Conservation (phyloP, 768 basidiomycete species). For the Mycena albidolilacea region DNA sequence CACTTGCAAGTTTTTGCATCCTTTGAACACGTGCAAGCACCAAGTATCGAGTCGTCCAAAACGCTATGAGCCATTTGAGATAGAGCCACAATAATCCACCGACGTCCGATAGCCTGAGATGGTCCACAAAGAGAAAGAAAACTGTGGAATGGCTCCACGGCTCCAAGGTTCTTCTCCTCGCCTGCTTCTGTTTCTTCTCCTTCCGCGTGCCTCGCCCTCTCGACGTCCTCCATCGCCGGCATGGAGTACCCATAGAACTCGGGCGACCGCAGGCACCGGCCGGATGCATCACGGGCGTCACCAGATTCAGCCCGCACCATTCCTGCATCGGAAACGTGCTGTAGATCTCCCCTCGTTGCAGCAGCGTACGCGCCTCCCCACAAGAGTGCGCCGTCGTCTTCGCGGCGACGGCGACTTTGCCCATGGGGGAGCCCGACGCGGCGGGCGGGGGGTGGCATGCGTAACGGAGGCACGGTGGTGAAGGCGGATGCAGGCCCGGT, state of each 20-base stretch:
- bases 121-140: too few relatives aligned
- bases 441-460: constrained; percentile 17
- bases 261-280: constrained; percentile 32
- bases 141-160: background rate
- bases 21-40: too few relatives aligned
- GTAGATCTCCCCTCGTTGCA: constrained; percentile 49
- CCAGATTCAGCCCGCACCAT: constrained; percentile 32
- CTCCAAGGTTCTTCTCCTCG: background rate
- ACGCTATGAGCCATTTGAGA: too few relatives aligned
- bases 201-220: constrained; percentile 22
- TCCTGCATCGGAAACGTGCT: constrained; percentile 31
- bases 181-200: constrained; percentile 1
- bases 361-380: constrained; percentile 40
- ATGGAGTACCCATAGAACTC: constrained; percentile 35
- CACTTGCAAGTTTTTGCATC: too few relatives aligned
- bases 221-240: constrained; percentile 32
- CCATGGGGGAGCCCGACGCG: constrained; percentile 39
- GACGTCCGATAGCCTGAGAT: too few relatives aligned
- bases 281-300: constrained; percentile 31
- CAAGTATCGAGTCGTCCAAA: too few relatives aligned
- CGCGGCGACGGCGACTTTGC: constrained; percentile 47
- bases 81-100: too few relatives aligned
- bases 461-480: constrained; percentile 18
- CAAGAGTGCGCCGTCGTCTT: constrained; percentile 45
- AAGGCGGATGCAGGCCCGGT: constrained; percentile 20